Evolutionary conservation across 306 rosid species (phyloP).

Genomic region (Fragaria nilgerrensis): DNA sequence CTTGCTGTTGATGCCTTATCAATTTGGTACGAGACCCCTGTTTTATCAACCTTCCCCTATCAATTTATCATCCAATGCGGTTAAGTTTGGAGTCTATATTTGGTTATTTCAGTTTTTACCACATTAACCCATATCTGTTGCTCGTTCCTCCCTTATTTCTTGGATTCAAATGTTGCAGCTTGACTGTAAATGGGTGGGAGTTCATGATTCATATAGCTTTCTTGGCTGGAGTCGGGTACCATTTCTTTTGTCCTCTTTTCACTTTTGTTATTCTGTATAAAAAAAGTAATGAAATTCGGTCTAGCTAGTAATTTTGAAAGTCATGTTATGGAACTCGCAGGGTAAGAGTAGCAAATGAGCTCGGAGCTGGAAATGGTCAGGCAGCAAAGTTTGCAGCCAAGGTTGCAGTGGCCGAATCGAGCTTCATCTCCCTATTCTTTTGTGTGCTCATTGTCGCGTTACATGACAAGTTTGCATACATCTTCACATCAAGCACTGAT

Average conservation of each 20-base stretch:
- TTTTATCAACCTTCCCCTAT: background rate
- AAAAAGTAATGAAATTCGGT: background rate
- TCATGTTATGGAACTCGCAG: slow-evolving; percentile 25
- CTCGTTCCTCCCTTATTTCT: background rate
- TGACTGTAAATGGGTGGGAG: slow-evolving; percentile 81
- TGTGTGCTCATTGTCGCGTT: slow-evolving; percentile 43
- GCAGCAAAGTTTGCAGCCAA: slow-evolving; percentile 62
- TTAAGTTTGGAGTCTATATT: background rate
- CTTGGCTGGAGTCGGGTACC: slow-evolving; percentile 74
- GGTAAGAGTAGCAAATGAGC: slow-evolving; percentile 76
- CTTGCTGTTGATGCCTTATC: slow-evolving; percentile 69
- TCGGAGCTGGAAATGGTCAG: slow-evolving; percentile 67
- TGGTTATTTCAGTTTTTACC: background rate
- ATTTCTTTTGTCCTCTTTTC: background rate
- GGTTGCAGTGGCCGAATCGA: slow-evolving; percentile 52
- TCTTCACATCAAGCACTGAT: slow-evolving; percentile 51
- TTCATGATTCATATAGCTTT: slow-evolving; percentile 80
- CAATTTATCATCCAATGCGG: background rate
- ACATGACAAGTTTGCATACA: slow-evolving; percentile 40
- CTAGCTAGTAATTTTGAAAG: background rate
- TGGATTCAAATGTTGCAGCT: slow-evolving; percentile 31
- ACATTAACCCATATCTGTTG: no score
- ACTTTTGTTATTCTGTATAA: no score
- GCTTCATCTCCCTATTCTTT: slow-evolving; percentile 41
- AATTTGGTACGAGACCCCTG: slow-evolving; percentile 40